Evolutionary conservation across 176 grass and related monocot genomes (phyloP).

Genomic region (Coix lacrymajobi): DNA sequence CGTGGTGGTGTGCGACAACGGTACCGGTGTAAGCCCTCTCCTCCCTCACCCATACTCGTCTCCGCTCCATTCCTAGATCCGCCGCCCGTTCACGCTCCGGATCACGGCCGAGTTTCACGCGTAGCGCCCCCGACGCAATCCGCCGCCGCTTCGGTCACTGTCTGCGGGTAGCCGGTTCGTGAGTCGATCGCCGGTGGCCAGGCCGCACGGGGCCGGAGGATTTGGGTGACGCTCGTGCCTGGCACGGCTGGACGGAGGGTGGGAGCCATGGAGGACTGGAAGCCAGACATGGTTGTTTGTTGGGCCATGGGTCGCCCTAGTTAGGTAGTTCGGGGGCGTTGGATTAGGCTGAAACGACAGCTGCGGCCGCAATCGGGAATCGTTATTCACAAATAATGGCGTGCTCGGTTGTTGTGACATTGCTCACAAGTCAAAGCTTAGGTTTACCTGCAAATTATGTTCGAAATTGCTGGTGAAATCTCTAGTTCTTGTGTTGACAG

Average conservation of each 20-base stretch:
- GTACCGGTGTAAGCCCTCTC: constrained; percentile 56
- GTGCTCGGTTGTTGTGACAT: not conserved
- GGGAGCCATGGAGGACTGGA: not conserved
- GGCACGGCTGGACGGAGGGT: not conserved
- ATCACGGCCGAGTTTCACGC: not conserved
- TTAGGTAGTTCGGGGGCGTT: not conserved
- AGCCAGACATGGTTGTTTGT: not conserved
- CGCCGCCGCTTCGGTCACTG: not conserved
- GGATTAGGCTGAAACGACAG: not conserved
- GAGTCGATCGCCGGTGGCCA: not conserved
- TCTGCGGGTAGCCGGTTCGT: not conserved
- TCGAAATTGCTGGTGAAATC: not conserved
- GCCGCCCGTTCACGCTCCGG: not conserved
- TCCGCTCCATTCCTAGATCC: not conserved
- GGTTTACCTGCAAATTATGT: not conserved
- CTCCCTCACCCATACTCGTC: not conserved
- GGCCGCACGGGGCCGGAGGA: not conserved
- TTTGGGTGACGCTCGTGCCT: not conserved
- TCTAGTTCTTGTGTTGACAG: not conserved
- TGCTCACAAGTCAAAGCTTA: not conserved
- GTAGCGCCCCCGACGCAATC: too few relatives aligned
- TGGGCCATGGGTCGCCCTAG: not conserved
- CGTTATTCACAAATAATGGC: not conserved
- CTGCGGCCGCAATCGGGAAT: not conserved
- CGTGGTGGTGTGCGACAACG: constrained; percentile 86